phyloP scores from a whole-genome alignment of 2,329 filamentous ascomycete genomes.

The Ceratocystis papillata region DNA sequence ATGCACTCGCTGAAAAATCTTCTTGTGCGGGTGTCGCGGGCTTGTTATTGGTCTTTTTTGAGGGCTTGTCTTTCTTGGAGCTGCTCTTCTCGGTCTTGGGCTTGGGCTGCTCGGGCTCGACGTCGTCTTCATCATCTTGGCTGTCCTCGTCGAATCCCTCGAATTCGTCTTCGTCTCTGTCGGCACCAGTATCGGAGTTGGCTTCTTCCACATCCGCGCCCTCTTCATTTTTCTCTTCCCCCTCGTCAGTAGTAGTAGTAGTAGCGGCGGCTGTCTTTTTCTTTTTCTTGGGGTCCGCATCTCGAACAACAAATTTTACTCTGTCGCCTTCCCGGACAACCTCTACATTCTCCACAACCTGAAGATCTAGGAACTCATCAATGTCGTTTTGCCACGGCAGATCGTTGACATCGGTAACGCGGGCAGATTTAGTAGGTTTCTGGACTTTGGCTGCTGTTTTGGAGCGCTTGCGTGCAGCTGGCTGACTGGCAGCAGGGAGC shows the following conservation, averaged over 20 bases:
- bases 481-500: slow-evolving; percentile 5
- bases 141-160: slow-evolving; percentile 50
- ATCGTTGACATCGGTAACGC: slow-evolving; percentile 36
- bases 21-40: slow-evolving; percentile 27
- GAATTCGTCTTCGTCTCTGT: slow-evolving; percentile 47
- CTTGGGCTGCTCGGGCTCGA: slow-evolving; percentile 29
- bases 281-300: slow-evolving; percentile 24
- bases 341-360: slow-evolving; percentile 85
- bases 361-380: slow-evolving; percentile 85
- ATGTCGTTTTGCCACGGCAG: slow-evolving; percentile 63
- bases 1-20: slow-evolving; percentile 28
- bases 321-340: slow-evolving; percentile 56
- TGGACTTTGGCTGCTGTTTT: slow-evolving; percentile 23
- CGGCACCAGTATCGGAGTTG: slow-evolving; percentile 23
- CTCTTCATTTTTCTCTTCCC: slow-evolving; percentile 52
- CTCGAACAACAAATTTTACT: slow-evolving; percentile 44
- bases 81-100: slow-evolving; percentile 30
- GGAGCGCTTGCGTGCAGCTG: slow-evolving; percentile 17
- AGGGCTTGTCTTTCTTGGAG: slow-evolving; percentile 28
- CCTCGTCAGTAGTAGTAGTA: slow-evolving; percentile 27
- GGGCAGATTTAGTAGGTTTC: slow-evolving; percentile 28
- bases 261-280: slow-evolving; percentile 18
- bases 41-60: slow-evolving; percentile 10
- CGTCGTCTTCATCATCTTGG: slow-evolving; percentile 30
- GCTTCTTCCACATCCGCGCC: slow-evolving; percentile 33